A percentile compares a stretch with the other conserved stretches of the same genome.
Conservation (phyloP, 2,329 filamentous ascomycete species). For the Fusarium fujikuroi region DNA sequence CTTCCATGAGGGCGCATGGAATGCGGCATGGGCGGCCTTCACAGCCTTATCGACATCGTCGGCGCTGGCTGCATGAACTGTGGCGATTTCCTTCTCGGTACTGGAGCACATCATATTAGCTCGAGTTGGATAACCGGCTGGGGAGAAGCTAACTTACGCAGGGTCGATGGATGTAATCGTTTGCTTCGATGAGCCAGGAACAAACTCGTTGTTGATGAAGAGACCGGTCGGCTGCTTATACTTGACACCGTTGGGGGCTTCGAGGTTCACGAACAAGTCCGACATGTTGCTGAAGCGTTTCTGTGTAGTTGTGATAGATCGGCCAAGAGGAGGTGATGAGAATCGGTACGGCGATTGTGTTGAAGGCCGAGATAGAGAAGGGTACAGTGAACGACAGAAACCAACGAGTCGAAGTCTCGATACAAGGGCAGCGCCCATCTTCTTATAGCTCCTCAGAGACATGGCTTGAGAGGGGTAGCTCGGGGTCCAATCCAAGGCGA, state of each 20-base stretch:
- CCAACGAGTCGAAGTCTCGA: slow-evolving; percentile 3
- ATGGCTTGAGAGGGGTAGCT: slow-evolving; percentile 31
- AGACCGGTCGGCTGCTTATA: slow-evolving; percentile 79
- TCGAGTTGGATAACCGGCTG: no score
- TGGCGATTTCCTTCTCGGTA: slow-evolving; percentile 45
- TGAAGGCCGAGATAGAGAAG: not conserved
- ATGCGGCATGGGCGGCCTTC: slow-evolving; percentile 68
- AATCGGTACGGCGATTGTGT: slow-evolving; percentile 20
- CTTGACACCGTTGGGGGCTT: slow-evolving; percentile 79
- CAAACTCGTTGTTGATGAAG: slow-evolving; percentile 88
- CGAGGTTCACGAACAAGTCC: slow-evolving; percentile 65
- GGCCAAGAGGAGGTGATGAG: slow-evolving; percentile 11
- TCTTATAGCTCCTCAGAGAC: slow-evolving; percentile 32
- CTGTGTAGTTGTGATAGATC: slow-evolving; percentile 16
- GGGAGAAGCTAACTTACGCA: slow-evolving; percentile 35
- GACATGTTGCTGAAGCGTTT: slow-evolving; percentile 39
- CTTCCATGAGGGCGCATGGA: slow-evolving; percentile 74
- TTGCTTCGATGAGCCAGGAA: slow-evolving; percentile 51
- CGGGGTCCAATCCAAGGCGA: not conserved
- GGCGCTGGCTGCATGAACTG: slow-evolving; percentile 45
- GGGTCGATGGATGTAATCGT: slow-evolving; percentile 47
- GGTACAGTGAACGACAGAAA: slow-evolving; percentile 9
- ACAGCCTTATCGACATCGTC: slow-evolving; percentile 47
- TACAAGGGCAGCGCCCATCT: slow-evolving; percentile 31
- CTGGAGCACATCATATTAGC: slow-evolving; percentile 20